Base-by-base conservation (phyloP, 2,329 filamentous ascomycete species). In the Magnaporthiopsis rhizophila region DNA sequence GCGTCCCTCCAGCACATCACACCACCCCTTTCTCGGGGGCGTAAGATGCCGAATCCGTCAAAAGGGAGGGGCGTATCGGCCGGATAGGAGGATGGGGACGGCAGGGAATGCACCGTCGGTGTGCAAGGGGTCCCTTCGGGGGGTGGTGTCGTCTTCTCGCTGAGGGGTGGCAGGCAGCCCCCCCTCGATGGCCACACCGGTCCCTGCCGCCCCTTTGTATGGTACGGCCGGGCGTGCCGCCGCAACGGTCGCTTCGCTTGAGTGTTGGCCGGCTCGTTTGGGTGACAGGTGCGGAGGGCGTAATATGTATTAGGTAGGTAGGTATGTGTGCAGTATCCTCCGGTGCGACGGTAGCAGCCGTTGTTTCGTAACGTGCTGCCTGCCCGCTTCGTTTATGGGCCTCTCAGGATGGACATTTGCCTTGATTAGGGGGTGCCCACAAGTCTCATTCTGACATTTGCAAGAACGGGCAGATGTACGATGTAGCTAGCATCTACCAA, bases 41-140 rank as follows among this genome's bases (percentile, higher is more conserved):
- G 45, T 53, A 53, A 53, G 45, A 53, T n/a, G 45, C 5, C 18
- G 8, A 24, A 53, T 45, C 38, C 38, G 38, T 18, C 13, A n/a
- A 50, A 21, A 21, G 5, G n/a, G 45, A 30, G 45, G 18, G 45
- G 45, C 9, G 45, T 53, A 21, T 21, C 45, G 21, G 45, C 21
- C 11, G 15, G 30, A 38, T 28, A 18, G 45, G 21, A 53, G 45
- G 45, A 53, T 53, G 45, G 45, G n/a, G 21, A 24, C 58, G 58
- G 58, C 30, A 60, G 58, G 32, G 58, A 36, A 60, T 60, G 58
- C 32, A 60, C 32, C 58, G 18, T 36, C 58, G 58, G 58, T 60
- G 58, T 34, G 15, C 58, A 60, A 24, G 58, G 58, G 58, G 57
- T 24, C 6, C 30, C 12, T 58, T 24, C 24, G 57, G 30, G 24